phyloP scores from a whole-genome alignment of 495 filamentous ascomycete species.

The Penicillium canescens region DNA sequence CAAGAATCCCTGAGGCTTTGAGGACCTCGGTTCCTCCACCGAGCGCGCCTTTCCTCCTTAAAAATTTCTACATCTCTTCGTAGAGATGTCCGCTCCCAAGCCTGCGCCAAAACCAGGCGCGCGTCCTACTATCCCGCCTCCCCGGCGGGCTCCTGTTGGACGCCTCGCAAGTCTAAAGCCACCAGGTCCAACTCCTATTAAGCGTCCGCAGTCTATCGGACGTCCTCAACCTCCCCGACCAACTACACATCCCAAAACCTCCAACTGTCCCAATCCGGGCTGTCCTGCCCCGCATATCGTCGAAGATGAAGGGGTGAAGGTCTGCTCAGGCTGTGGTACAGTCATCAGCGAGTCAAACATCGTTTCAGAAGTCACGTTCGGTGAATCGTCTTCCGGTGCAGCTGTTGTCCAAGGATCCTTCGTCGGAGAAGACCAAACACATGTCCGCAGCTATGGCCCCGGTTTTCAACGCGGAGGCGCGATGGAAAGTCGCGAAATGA shows the following conservation, averaged over 20 bases:
- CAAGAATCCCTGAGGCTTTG: background rate
- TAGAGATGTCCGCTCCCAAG: conserved; percentile 32
- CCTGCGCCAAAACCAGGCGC: conserved; percentile 21
- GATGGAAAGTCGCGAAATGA: conserved; percentile 68
- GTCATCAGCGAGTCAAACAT: conserved; percentile 82
- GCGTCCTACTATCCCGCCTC: conserved; percentile 36
- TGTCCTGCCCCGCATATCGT: conserved; percentile 51
- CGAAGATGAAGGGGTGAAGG: conserved; percentile 55
- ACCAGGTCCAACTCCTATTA: conserved; percentile 36
- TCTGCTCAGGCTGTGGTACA: conserved; percentile 81
- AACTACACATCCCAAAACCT: conserved; percentile 42
- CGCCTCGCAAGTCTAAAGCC: conserved; percentile 44
- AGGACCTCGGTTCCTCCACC: conserved; percentile 5
- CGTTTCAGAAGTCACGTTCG: conserved; percentile 87
- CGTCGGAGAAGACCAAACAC: conserved; percentile 77
- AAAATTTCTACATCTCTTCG: background rate
- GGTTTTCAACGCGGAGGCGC: conserved; percentile 56
- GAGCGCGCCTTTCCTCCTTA: background rate
- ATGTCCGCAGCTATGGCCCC: conserved; percentile 60
- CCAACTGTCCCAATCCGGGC: conserved; percentile 48
- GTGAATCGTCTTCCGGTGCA: conserved; percentile 77
- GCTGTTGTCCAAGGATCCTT: conserved; percentile 89
- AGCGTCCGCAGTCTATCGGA: conserved; percentile 36
- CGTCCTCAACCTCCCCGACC: conserved; percentile 35
- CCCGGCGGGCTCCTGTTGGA: conserved; percentile 35